phyloP scores from a whole-genome alignment of 2,329 filamentous ascomycete species.

The Volutella citrinella region DNA sequence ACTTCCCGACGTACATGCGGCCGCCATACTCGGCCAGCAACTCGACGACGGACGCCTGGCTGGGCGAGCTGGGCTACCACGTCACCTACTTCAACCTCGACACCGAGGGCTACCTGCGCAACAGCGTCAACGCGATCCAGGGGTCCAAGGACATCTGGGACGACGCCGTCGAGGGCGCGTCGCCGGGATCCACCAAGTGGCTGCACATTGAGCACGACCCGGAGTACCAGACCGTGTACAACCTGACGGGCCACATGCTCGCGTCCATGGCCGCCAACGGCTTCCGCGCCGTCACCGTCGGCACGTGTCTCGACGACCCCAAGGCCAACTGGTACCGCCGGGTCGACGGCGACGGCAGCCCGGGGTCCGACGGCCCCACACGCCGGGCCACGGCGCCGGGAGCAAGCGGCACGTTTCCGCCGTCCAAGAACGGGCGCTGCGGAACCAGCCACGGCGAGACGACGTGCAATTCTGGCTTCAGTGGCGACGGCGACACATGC shows the following conservation, averaged over 20 bases:
- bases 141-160: constrained; percentile 40
- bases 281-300: constrained; percentile 44
- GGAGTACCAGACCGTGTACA: constrained; percentile 42
- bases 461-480: constrained; percentile 18
- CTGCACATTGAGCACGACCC: constrained; percentile 54
- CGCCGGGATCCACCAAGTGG: constrained; percentile 32
- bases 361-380: constrained; percentile 7
- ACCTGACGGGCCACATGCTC: constrained; percentile 43
- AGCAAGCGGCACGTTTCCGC: constrained; percentile 14
- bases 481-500: constrained; percentile 16
- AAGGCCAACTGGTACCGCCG: constrained; percentile 49
- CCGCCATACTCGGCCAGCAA: constrained; percentile 47
- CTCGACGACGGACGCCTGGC: constrained; percentile 33
- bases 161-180: constrained; percentile 31
- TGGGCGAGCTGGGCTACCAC: constrained; percentile 51
- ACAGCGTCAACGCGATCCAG: constrained; percentile 45
- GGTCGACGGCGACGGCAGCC: constrained; percentile 10
- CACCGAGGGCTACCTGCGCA: constrained; percentile 57
- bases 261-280: constrained; percentile 37
- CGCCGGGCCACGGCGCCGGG: constrained; percentile 10
- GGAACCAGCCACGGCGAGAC: constrained; percentile 17
- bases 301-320: constrained; percentile 53
- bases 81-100: constrained; percentile 59
- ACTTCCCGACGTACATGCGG: constrained; percentile 42
- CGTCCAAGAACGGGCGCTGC: constrained; percentile 22